Evolutionary conservation across 192 early-diverging fungal genomes (phyloP).

Genomic region (Gamsiella multidivaricata): DNA sequence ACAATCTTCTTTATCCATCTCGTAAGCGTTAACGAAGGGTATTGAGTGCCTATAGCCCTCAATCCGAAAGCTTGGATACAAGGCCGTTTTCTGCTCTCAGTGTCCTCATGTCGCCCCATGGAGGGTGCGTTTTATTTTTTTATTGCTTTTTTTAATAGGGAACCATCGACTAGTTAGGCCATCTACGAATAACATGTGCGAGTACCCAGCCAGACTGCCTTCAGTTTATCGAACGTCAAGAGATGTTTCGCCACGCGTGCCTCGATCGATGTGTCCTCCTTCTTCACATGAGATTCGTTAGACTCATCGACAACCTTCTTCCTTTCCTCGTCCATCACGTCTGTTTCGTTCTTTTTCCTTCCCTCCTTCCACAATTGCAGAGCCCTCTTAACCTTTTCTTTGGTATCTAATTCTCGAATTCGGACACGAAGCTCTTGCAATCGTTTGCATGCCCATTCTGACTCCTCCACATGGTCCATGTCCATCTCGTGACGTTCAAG

Average conservation of each 20-base stretch:
- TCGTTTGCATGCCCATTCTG: background rate
- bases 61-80: no score
- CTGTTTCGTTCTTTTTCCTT: background rate
- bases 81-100: no score
- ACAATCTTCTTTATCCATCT: no score
- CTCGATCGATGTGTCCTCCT: conserved; percentile 6
- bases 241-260: conserved; percentile 10
- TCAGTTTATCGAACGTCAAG: conserved; percentile 2
- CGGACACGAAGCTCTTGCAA: conserved; percentile 9
- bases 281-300: background rate
- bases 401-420: conserved; percentile 14
- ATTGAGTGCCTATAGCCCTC: no score
- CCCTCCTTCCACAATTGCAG: conserved; percentile 9
- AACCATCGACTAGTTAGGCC: no score
- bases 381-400: conserved; percentile 5
- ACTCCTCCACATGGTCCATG: conserved; percentile 13
- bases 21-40: no score
- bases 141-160: no score
- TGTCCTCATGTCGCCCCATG: no score
- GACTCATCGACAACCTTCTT: background rate
- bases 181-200: conserved; percentile 3
- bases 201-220: conserved; percentile 18
- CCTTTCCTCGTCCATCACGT: no score
- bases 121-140: no score
- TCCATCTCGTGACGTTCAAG: conserved; percentile 9